Conservation (phyloP, 164 flowering plant species). For the Chimonanthus salicifolius region DNA sequence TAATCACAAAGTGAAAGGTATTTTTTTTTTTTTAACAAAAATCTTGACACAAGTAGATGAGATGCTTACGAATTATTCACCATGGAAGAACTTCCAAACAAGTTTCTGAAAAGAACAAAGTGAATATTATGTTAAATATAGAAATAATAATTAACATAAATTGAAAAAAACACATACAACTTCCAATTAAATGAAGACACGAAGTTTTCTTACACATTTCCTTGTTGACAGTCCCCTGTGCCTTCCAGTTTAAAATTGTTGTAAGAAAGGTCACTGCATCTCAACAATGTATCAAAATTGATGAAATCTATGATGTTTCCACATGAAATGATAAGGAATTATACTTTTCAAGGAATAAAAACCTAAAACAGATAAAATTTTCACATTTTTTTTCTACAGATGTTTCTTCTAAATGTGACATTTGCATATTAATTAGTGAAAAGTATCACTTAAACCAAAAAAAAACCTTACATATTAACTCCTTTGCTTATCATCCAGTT, state of each 20-base stretch:
- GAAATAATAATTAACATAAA: constrained; percentile 1
- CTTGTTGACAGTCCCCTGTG: constrained; percentile 38
- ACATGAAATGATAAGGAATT: too few relatives aligned
- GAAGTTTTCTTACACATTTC: constrained; percentile 15
- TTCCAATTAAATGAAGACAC: neutral
- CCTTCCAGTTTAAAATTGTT: constrained; percentile 58
- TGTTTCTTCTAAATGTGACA: too few relatives aligned
- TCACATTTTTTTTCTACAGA: neutral
- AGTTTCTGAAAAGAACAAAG: constrained; percentile 28
- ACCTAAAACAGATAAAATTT: neutral
- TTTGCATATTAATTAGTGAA: neutral
- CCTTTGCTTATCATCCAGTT: constrained; percentile 44
- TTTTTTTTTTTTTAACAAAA: neutral
- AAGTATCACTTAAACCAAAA: neutral
- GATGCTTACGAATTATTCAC: constrained; percentile 43
- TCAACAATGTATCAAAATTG: constrained; percentile 1
- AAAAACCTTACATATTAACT: constrained; percentile 43
- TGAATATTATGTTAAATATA: neutral
- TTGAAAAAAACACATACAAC: neutral
- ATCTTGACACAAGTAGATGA: neutral
- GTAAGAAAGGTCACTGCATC: constrained; percentile 76
- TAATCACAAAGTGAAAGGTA: neutral
- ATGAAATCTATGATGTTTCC: neutral
- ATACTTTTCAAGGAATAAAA: neutral
- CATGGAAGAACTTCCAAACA: constrained; percentile 49